A percentile compares a stretch with the other conserved stretches of the same genome.
phyloP scores from a whole-genome alignment of 2,329 filamentous ascomycete genomes.

The Periglandula ipomoeae region DNA sequence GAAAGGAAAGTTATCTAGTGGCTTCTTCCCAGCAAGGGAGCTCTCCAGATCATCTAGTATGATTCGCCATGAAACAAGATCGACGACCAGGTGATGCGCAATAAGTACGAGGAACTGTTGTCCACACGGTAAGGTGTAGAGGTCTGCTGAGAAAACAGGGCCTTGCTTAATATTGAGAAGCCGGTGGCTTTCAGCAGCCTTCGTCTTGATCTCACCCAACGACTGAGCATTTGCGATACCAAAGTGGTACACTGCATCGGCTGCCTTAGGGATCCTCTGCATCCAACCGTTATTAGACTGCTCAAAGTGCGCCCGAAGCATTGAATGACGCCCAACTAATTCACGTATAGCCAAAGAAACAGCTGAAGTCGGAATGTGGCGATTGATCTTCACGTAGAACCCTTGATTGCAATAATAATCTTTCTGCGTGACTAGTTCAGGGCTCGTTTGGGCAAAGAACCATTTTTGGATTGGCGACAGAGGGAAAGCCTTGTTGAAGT shows the following conservation, averaged over 20 bases:
- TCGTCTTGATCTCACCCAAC: not conserved
- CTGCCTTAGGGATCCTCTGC: conserved; percentile 1
- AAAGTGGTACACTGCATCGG: conserved; percentile 3
- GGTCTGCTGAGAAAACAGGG: conserved; percentile 9
- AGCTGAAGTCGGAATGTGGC: not conserved
- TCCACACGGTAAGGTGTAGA: not conserved
- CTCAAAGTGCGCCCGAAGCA: conserved; percentile 10
- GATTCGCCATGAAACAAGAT: conserved; percentile 36
- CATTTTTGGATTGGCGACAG: conserved; percentile 9
- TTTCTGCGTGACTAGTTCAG: not conserved
- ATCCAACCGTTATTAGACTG: conserved; percentile 1
- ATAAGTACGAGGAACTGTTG: conserved; percentile 21
- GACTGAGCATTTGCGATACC: not conserved
- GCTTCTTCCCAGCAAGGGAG: conserved; percentile 17
- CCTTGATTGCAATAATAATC: conserved; percentile 5
- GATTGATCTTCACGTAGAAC: conserved; percentile 2
- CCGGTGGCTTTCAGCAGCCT: not conserved
- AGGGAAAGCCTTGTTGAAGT: not conserved
- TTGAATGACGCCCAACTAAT: conserved; percentile 8
- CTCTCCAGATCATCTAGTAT: conserved; percentile 34
- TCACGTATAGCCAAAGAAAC: not conserved
- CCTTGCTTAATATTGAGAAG: conserved; percentile 7
- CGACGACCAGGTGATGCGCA: conserved; percentile 31
- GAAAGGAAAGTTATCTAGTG: conserved; percentile 18
- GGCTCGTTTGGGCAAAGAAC: conserved; percentile 4